Evolutionary conservation across 129 eudicot genomes (phyloP), one percentile per base, ranked within the genome.

Genomic region (Dittrichia graveolens): DNA sequence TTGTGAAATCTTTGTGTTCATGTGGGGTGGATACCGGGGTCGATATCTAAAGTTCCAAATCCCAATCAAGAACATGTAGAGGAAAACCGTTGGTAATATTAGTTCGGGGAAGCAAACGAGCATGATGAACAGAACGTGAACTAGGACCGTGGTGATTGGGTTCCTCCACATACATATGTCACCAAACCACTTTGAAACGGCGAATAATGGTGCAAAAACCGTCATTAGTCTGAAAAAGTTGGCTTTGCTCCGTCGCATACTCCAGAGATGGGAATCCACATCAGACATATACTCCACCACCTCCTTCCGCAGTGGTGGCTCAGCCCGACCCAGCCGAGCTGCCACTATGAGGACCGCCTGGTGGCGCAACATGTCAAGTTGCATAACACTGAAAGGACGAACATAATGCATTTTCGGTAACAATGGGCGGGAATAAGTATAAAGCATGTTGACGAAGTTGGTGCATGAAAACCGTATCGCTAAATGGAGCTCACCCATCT

Each of bases 261-360:
- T 92, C 97, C 97, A 92, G 14, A 92, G 86, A 60, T 92, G 98
- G 2, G 98, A 85, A 70, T 92, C 98, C 73, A 89, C 98, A 69
- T 92, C 98, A 11, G 98, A 92, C 98, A 92, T 92, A 65, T 92
- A 92, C 78, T 92, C 98, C 9, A 92, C 98, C 8, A 92, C 96
- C 80, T 92, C 98, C 72, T 85, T 92, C 19, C 95, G 78, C 0
- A 92, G 87, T 8, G 98, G 98, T 0, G 98, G 98, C 64, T 92
- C 98, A 0, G 98, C 96, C 66, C 98, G 87, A 14, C 98, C 95
- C 0, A 93, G 88, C 82, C 95, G 73, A 4, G 79, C 83, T 5
- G 98, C 98, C 65, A 90, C 98, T 61, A 93, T 87, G 65, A 62
- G 84, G 14, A 93, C 95, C 3, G 98, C 96, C 81, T 89, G 96